These are phyloP conservation scores for Dactylis glomerata DNA, from an alignment of 176 grass and related monocot species.

Conservation along the genomic window DNA sequence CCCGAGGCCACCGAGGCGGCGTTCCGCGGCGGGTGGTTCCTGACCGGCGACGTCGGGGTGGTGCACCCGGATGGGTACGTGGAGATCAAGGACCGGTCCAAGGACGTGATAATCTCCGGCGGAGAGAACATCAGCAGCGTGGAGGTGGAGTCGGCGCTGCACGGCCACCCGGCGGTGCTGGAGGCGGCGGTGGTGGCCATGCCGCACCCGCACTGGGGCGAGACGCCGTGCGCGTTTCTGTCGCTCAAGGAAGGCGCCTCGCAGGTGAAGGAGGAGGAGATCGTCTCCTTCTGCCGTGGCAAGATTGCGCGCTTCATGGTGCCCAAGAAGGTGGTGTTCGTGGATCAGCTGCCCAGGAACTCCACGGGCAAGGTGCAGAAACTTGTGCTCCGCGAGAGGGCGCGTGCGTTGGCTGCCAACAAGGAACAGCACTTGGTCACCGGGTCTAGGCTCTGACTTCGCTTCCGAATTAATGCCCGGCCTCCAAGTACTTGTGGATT, in stretches of 20 bases:
- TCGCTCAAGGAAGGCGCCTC: conserved; percentile 19
- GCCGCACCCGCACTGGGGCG: conserved; percentile 54
- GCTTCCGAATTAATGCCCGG: no score
- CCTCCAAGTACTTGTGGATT: no score
- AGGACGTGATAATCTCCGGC: conserved; percentile 78
- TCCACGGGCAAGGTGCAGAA: no score
- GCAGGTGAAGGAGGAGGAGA: no score
- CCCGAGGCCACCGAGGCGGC: conserved; percentile 5
- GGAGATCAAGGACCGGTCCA: conserved; percentile 69
- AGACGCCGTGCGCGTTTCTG: conserved; percentile 60
- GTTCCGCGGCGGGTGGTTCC: conserved; percentile 52
- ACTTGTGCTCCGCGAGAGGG: no score
- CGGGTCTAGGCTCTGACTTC: no score
- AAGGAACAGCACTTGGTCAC: no score
- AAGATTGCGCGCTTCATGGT: no score
- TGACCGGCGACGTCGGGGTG: conserved; percentile 59
- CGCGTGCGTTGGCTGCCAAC: no score
- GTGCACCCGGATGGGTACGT: conserved; percentile 66
- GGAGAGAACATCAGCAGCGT: conserved; percentile 89
- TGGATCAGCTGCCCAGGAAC: no score
- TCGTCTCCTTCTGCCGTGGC: no score
- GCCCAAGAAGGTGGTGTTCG: no score
- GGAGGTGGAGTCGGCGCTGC: conserved; percentile 54
- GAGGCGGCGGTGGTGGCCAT: conserved; percentile 60
- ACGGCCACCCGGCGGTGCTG: conserved; percentile 51